Base-by-base conservation (phyloP, 2,329 filamentous ascomycete genomes). In the Sporothrix curviconia region DNA sequence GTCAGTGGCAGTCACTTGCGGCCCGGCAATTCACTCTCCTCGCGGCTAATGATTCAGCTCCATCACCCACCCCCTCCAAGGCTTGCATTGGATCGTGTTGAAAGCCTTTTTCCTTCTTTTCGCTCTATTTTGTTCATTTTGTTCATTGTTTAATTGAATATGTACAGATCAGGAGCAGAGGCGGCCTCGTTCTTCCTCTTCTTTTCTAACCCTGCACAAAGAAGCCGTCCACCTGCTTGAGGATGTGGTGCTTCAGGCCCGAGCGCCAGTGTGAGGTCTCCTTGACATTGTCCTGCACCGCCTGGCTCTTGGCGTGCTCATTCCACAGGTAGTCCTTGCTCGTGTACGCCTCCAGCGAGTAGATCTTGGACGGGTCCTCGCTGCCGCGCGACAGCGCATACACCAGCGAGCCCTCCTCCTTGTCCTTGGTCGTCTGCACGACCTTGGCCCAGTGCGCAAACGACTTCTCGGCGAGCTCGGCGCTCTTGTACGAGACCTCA, bases 391-490 rank as follows among this genome's bases (percentile, higher is more conserved):
- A 11, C 24, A 69, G 60, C 2, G 64, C 65, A 28, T 68, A 68
- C 2, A 63, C 47, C 30, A 68, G 51, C 6, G 66, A 66, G 3
- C 66, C 66, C 47, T 67, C 62, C 34, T 62, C 58, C 6, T 64
- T 56, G 7, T 22, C n/a, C 7, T 60, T 56, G 1, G 62, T 63
- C 3, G 63, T 61, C 15, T 64, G 61, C 3, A 67, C 65, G 3
- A 68, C 65, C 1, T 64, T 60, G 51, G 64, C 61, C 66, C 65
- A 68, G 58, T 66, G 66, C 1, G 65, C 64, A n/a, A 65, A 52
- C 2, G 67, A 62, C 12, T 58, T 60, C 9, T 52, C 17, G 1
- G 59, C 60, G 24, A 64, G 60, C 3, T 61, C 62, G 7, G 60
- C 65, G 8, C 62, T 58, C n/a, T 65, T 54, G 59, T 68, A 68